Conservation (phyloP, 2,329 filamentous ascomycete species). For the Aspergillus spinulosporus region DNA sequence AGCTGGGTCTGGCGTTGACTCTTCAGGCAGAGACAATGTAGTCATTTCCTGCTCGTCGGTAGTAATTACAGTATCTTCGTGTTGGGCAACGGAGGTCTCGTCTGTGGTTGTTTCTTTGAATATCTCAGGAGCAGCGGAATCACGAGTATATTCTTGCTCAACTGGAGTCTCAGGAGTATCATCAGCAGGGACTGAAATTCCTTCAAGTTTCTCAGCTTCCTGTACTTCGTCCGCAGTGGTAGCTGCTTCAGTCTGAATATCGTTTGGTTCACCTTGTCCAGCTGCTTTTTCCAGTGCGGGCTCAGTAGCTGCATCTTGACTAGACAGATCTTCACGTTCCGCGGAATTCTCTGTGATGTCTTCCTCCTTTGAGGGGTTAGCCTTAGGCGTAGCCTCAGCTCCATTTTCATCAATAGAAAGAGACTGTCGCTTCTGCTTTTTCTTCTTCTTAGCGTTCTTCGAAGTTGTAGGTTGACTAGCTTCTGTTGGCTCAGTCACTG, state of each 20-base stretch:
- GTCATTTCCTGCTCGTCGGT: background rate
- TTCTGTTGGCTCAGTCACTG: slow-evolving; percentile 5
- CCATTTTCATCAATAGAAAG: slow-evolving; percentile 10
- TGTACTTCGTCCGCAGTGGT: background rate
- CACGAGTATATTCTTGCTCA: slow-evolving; percentile 4
- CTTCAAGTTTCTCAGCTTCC: background rate
- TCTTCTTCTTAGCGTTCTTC: slow-evolving; percentile 36
- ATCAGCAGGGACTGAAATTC: background rate
- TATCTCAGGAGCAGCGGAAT: background rate
- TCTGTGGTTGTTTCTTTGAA: background rate
- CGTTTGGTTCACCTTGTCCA: background rate
- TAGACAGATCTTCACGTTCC: background rate
- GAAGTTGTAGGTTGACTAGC: slow-evolving; percentile 13
- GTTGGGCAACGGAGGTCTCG: background rate
- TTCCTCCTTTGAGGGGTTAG: slow-evolving; percentile 3
- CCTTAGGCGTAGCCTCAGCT: slow-evolving; percentile 3
- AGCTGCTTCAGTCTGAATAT: background rate
- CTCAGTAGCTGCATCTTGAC: background rate
- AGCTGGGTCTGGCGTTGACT: background rate
- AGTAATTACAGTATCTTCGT: background rate
- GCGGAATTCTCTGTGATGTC: background rate
- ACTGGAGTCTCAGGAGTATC: background rate
- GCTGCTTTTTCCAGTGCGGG: background rate
- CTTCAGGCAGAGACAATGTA: background rate
- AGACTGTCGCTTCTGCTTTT: slow-evolving; percentile 29